Conservation (phyloP, 352 stramenopile species). For the Salisapilia sapeloensis region DNA sequence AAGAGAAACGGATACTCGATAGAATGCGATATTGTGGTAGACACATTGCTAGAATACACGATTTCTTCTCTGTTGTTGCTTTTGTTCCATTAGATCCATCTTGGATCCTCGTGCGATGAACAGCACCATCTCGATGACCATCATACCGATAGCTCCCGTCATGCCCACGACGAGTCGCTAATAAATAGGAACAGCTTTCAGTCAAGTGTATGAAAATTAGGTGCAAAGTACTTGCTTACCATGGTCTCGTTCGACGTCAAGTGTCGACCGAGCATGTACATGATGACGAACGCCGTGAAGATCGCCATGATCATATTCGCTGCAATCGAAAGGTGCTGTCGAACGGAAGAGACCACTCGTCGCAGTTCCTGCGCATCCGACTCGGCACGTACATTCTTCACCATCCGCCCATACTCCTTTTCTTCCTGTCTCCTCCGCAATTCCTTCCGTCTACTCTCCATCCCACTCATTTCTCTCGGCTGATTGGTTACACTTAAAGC, state of each 20-base stretch:
- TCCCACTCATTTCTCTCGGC: too few relatives aligned
- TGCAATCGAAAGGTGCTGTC: slow-evolving; percentile 65
- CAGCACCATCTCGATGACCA: slow-evolving; percentile 79
- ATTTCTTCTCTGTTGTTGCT: slow-evolving; percentile 14
- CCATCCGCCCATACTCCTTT: slow-evolving; percentile 54
- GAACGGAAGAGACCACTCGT: slow-evolving; percentile 38
- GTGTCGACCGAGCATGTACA: slow-evolving; percentile 52
- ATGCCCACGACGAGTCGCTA: slow-evolving; percentile 52
- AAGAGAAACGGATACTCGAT: too few relatives aligned
- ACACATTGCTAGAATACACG: too few relatives aligned
- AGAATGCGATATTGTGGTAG: too few relatives aligned
- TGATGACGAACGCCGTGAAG: slow-evolving; percentile 60
- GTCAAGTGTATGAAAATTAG: neutral
- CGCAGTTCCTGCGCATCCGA: slow-evolving; percentile 24
- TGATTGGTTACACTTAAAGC: too few relatives aligned
- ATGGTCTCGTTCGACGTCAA: slow-evolving; percentile 62
- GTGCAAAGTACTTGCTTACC: slow-evolving; percentile 10
- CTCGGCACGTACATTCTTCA: slow-evolving; percentile 46
- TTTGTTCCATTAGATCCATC: slow-evolving; percentile 32
- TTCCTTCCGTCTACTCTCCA: slow-evolving; percentile 33
- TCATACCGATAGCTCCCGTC: slow-evolving; percentile 63
- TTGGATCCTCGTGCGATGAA: slow-evolving; percentile 66
- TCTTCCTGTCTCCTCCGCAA: slow-evolving; percentile 67
- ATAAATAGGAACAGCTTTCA: slow-evolving; percentile 1
- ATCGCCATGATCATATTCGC: slow-evolving; percentile 75